phyloP scores from a whole-genome alignment of 306 rosid genomes.

The Corylus avellana region DNA sequence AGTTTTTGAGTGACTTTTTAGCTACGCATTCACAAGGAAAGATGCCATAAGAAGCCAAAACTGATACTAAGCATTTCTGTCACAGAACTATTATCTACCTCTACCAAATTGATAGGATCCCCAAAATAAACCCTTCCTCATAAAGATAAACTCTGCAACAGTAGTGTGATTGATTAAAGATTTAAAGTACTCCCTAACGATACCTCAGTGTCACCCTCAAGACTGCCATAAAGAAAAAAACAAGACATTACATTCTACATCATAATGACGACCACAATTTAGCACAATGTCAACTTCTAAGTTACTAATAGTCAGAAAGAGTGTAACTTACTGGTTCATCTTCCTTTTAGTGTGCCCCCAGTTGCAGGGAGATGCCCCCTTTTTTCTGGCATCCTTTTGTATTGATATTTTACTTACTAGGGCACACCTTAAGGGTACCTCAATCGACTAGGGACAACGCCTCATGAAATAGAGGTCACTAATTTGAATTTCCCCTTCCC shows the following conservation, averaged over 20 bases:
- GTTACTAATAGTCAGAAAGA: constrained; percentile 13
- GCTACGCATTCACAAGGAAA: neutral
- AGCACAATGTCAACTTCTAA: neutral
- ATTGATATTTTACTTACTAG: neutral
- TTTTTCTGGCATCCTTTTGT: neutral
- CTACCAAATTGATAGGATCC: neutral
- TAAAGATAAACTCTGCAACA: neutral
- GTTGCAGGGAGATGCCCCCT: neutral
- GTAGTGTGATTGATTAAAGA: neutral
- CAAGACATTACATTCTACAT: neutral
- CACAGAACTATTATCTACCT: neutral
- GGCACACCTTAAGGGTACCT: too few species aligned
- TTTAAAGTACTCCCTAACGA: neutral
- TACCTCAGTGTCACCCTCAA: neutral
- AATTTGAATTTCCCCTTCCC: too few species aligned
- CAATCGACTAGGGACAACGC: too few species aligned
- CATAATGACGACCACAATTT: neutral
- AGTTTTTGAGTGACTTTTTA: neutral
- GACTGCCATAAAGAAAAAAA: neutral
- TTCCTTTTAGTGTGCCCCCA: neutral
- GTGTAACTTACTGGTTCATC: constrained; percentile 5
- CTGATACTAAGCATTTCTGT: neutral
- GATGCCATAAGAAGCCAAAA: neutral
- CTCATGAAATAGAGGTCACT: too few species aligned
- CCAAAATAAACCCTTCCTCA: neutral